Percentiles rank a stretch among this genome's conserved stretches.
These are phyloP conservation scores for Endoconidiophora polonica DNA, from an alignment of 2,329 filamentous ascomycete species.

Conservation along the genomic window DNA sequence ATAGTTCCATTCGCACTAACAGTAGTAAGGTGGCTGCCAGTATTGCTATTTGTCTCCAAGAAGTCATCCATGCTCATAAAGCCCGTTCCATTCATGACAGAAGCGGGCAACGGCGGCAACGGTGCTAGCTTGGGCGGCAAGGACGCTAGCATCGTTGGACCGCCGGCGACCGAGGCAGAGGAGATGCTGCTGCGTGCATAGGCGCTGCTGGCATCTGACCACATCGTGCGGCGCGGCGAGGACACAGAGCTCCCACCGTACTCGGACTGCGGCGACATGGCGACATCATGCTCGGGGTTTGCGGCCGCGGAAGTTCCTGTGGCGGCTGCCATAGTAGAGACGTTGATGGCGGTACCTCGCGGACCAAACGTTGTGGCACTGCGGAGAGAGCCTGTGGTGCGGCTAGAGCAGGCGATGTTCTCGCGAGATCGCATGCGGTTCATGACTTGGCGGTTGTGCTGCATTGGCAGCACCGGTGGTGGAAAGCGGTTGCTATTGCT, in stretches of 20 bases:
- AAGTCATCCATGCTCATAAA: slow-evolving; percentile 16
- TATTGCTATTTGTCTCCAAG: slow-evolving; percentile 15
- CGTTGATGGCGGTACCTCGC: background rate
- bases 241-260: slow-evolving; percentile 4
- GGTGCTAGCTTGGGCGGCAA: background rate
- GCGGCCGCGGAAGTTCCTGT: no score
- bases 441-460: background rate
- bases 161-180: slow-evolving; percentile 4
- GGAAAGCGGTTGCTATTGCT: background rate
- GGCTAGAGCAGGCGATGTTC: slow-evolving; percentile 5
- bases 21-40: slow-evolving; percentile 15
- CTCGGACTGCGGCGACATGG: background rate
- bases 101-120: slow-evolving; percentile 10
- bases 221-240: slow-evolving; percentile 3
- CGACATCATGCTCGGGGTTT: slow-evolving; percentile 15
- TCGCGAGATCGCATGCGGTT: slow-evolving; percentile 13
- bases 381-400: slow-evolving; percentile 10
- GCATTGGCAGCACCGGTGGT: background rate
- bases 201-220: slow-evolving; percentile 7
- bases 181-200: slow-evolving; percentile 13
- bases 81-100: no score
- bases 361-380: slow-evolving; percentile 13
- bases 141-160: slow-evolving; percentile 9
- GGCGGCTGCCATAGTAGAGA: background rate
- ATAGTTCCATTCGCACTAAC: slow-evolving; percentile 17